Evolutionary conservation across 768 basidiomycete species (phyloP).

Genomic region (Phaffia tasmanica): DNA sequence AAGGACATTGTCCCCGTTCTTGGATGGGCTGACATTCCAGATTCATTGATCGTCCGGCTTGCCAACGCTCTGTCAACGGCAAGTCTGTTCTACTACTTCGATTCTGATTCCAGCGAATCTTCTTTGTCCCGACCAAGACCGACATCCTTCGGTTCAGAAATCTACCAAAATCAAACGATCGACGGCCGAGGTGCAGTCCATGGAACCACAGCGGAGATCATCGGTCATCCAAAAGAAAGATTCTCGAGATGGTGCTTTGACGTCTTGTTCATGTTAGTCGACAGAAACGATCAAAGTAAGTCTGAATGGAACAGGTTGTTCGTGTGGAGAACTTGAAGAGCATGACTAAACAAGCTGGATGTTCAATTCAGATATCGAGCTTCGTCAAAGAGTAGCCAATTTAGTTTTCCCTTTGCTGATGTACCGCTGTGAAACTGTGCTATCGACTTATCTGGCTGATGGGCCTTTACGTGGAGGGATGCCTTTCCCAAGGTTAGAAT

Average conservation of each 20-base stretch:
- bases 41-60: constrained; percentile 27
- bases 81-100: constrained; percentile 28
- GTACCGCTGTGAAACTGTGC: constrained; percentile 57
- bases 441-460: constrained; percentile 72
- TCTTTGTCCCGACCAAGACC: neutral
- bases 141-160: too few species aligned
- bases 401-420: constrained; percentile 61
- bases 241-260: constrained; percentile 93
- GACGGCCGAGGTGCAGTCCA: neutral
- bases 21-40: constrained; percentile 27
- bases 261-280: constrained; percentile 67
- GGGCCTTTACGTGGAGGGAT: constrained; percentile 70
- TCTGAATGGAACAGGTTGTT: neutral
- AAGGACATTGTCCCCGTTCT: constrained; percentile 28
- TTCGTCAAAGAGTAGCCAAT: constrained; percentile 51
- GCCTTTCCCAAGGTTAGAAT: constrained; percentile 67
- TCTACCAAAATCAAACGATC: neutral
- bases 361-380: constrained; percentile 47
- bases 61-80: constrained; percentile 30
- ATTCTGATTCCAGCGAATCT: neutral
- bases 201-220: constrained; percentile 54
- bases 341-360: neutral
- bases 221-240: constrained; percentile 59
- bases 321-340: neutral
- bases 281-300: constrained; percentile 33